Evolutionary conservation across 2,329 filamentous ascomycete genomes (phyloP).

Genomic region (Malbranchea zuffiana): DNA sequence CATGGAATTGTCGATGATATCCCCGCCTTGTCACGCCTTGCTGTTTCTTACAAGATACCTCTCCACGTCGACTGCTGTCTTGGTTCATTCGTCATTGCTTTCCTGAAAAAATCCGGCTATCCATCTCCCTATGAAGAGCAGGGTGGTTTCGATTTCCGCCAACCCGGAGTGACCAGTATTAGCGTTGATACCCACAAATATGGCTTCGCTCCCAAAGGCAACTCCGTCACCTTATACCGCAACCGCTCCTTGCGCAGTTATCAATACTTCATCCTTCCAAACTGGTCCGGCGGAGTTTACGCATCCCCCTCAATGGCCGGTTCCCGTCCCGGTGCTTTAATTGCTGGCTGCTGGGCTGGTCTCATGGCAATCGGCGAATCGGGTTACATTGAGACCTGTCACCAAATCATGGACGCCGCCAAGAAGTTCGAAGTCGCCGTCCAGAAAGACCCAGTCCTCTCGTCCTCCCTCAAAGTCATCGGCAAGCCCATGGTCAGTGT

Average conservation of each 20-base stretch:
- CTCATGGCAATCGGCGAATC: constrained; percentile 78
- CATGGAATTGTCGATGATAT: constrained; percentile 98
- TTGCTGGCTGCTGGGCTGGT: constrained; percentile 90
- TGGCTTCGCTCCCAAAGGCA: constrained; percentile 95
- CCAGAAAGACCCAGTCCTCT: constrained; percentile 55
- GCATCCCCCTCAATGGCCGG: constrained; percentile 86
- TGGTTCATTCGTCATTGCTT: constrained; percentile 86
- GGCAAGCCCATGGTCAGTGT: constrained; percentile 83
- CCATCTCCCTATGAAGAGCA: constrained; percentile 49
- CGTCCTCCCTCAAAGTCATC: constrained; percentile 64
- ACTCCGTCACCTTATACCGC: constrained; percentile 86
- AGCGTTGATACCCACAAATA: constrained; percentile 98
- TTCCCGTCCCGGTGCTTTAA: constrained; percentile 82
- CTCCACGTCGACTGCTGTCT: constrained; percentile 97
- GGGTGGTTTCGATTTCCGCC: constrained; percentile 81
- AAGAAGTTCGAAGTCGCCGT: constrained; percentile 74
- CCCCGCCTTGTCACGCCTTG: constrained; percentile 68
- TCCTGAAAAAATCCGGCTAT: constrained; percentile 87
- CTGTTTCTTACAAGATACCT: constrained; percentile 65
- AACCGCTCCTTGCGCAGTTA: constrained; percentile 65
- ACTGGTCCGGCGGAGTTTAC: constrained; percentile 95
- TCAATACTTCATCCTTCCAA: constrained; percentile 91
- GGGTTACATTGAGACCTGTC: constrained; percentile 79
- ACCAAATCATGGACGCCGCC: constrained; percentile 74
- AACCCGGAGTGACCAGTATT: constrained; percentile 89